Conservation (phyloP, 768 basidiomycete genomes). For the Hypholoma fasciculare region DNA sequence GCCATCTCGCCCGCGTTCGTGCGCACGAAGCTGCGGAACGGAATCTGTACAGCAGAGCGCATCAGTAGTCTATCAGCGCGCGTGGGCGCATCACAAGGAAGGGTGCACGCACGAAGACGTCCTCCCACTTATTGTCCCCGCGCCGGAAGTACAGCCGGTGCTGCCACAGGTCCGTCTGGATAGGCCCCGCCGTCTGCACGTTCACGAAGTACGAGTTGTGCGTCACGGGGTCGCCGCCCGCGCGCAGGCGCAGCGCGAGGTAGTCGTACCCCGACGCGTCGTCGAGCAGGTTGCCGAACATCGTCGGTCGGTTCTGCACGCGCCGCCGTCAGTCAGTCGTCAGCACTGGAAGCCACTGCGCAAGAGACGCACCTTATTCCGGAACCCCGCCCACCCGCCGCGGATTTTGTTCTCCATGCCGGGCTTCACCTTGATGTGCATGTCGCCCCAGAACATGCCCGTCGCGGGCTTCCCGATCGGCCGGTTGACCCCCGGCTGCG, state of each 20-base stretch:
- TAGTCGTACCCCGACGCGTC: conserved; percentile 84
- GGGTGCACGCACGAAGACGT: conserved; percentile 62
- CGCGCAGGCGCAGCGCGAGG: conserved; percentile 76
- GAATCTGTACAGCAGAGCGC: conserved; percentile 54
- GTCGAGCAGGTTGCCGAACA: conserved; percentile 86
- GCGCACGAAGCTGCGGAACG: conserved; percentile 72
- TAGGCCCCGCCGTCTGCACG: conserved; percentile 83
- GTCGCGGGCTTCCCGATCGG: conserved; percentile 51
- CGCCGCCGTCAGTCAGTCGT: background rate
- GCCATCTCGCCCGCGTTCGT: conserved; percentile 75
- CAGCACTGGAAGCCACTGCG: background rate
- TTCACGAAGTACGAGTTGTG: conserved; percentile 91
- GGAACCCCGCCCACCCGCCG: conserved; percentile 89
- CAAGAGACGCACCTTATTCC: conserved; percentile 62
- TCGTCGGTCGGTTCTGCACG: conserved; percentile 64
- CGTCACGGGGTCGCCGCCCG: conserved; percentile 74
- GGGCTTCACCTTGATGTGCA: conserved; percentile 68
- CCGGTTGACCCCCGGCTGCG: conserved; percentile 43
- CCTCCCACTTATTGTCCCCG: conserved; percentile 73
- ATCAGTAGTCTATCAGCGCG: background rate
- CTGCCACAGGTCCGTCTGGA: conserved; percentile 90
- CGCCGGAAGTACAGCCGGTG: conserved; percentile 83
- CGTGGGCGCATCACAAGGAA: background rate
- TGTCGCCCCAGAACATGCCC: conserved; percentile 78
- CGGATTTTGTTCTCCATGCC: conserved; percentile 69